Evolutionary conservation across 306 rosid genomes (phyloP).

Genomic region (Cucurbita moschata): DNA sequence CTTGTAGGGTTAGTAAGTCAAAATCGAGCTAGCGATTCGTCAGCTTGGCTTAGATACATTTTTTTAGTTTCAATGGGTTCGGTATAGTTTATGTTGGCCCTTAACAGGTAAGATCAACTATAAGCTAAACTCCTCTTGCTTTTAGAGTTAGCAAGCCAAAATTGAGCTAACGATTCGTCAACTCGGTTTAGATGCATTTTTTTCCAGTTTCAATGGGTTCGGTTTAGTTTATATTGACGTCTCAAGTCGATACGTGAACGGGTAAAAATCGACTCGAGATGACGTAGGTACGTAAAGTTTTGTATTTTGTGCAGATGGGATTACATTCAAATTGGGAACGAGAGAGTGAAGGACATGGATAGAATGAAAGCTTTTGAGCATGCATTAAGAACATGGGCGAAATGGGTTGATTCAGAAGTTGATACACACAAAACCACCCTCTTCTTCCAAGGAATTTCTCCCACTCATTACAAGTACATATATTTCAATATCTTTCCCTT

Average conservation of each 20-base stretch:
- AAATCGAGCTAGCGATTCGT: too few species aligned
- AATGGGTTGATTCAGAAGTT: slow-evolving; percentile 38
- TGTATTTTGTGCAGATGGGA: slow-evolving; percentile 35
- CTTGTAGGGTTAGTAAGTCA: neutral
- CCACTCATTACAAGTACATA: slow-evolving; percentile 47
- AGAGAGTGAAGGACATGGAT: slow-evolving; percentile 43
- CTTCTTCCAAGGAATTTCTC: slow-evolving; percentile 58
- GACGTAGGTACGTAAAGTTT: too few species aligned
- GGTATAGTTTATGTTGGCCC: too few species aligned
- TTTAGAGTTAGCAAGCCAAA: neutral
- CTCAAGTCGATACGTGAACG: too few species aligned
- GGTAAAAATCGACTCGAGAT: too few species aligned
- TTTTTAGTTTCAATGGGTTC: neutral
- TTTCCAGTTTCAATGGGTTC: neutral
- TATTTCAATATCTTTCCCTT: neutral
- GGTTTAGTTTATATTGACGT: neutral
- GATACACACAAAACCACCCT: slow-evolving; percentile 33
- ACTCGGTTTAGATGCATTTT: too few species aligned
- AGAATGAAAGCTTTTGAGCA: slow-evolving; percentile 46
- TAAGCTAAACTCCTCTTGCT: neutral
- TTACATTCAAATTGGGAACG: slow-evolving; percentile 36
- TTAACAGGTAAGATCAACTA: slow-evolving; percentile 25
- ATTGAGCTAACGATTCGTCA: too few species aligned
- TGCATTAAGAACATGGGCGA: slow-evolving; percentile 57
- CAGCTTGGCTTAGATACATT: too few species aligned